Conservation (phyloP, 176 grass and related monocot species). For the Luzula sylvatica region DNA sequence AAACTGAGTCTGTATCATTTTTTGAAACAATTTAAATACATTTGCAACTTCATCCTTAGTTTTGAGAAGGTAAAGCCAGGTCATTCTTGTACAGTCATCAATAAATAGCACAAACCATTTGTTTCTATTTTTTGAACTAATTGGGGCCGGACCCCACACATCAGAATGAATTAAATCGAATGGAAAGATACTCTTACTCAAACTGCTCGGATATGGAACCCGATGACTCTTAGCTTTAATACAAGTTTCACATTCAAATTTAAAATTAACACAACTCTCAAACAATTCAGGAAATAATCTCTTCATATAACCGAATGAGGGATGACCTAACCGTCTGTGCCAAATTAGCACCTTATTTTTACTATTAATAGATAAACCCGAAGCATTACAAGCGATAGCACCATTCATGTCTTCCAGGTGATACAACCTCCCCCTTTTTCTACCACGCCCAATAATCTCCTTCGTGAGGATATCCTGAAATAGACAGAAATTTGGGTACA, state of each 20-base stretch:
- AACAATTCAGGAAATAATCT: background rate
- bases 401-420: too few relatives aligned
- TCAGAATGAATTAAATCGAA: slow-evolving; percentile 14
- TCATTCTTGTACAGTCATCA: background rate
- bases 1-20: background rate
- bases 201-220: background rate
- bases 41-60: background rate
- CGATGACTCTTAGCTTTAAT: too few relatives aligned
- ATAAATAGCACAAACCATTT: slow-evolving; percentile 15
- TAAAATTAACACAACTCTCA: background rate
- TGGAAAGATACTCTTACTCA: background rate
- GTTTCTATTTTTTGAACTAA: background rate
- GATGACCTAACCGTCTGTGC: background rate
- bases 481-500: background rate
- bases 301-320: background rate
- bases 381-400: too few relatives aligned
- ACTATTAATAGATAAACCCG: too few relatives aligned
- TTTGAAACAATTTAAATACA: background rate
- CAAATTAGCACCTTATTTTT: background rate
- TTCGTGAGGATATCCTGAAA: background rate
- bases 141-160: slow-evolving; percentile 1
- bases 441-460: background rate
- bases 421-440: background rate
- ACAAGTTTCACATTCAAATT: background rate
- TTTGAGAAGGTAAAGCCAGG: background rate